Base-by-base conservation (phyloP, 164 flowering plant species). In the Cinnamomum micranthum region DNA sequence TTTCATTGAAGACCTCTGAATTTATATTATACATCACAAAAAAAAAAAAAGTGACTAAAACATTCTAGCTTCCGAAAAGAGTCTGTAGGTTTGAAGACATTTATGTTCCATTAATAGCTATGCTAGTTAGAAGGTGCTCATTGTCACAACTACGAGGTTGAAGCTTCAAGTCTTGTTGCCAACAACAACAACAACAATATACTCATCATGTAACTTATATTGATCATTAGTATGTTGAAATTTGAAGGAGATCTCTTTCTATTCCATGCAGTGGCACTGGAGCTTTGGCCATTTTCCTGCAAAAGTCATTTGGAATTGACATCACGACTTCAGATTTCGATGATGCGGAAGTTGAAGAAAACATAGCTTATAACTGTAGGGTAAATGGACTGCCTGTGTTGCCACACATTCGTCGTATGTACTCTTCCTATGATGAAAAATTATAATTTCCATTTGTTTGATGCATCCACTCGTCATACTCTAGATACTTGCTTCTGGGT, bases 251-350 rank as follows among this genome's bases (percentile, higher is more conserved):
- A 20, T 47, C 25, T 24, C 75, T 59, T 51, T 73, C 70, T 51
- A 27, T 51, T 73, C 59, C 63, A 60, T 87, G 77, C 87, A 95
- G 99, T 85, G 97, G 99, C 58, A 95, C 99, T 71, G 99, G 99
- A 73, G 97, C 98, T 79, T 83, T 95, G 85, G 96, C 99, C 41
- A 95, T 95, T 50, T 95, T 92, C 80, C 80, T 95, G 76, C 79
- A 60, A 50, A 93, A 90, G 74, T 79, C 84, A 10, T 85, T 86
- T 84, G 75, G 82, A 62, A 83, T 89, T 66, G 95, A 95, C 79
- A 93, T 95, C 70, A 92, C 98, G 6, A 95, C 98, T 66, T 93
- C 99, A 70, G 99, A 93, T 80, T 92, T 90, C 70, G 77, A 90
- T 82, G 98, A 95, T 81, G 82, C 73, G 71, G 99, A 93, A 80